Percentiles rank a stretch among this genome's conserved stretches.
These are phyloP conservation scores for Ophiostoma populinum DNA, from an alignment of 2,329 filamentous ascomycete genomes.

Conservation along the genomic window DNA sequence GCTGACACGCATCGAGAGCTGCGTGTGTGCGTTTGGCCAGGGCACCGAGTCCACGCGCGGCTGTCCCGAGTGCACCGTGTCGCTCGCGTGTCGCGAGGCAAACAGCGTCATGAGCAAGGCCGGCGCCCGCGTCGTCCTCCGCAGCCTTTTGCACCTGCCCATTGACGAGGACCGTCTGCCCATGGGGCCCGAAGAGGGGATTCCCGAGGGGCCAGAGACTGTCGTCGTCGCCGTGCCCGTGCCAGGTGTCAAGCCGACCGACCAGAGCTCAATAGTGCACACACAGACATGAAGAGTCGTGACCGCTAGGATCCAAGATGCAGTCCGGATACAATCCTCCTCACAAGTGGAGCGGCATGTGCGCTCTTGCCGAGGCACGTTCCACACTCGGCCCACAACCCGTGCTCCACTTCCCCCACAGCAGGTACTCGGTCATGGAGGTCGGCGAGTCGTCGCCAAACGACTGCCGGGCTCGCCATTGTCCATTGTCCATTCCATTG, in stretches of 20 bases:
- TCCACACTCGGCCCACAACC: too few species aligned
- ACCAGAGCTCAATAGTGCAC: neutral
- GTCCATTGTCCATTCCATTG: too few species aligned
- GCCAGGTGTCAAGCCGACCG: constrained; percentile 14
- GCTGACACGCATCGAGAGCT: constrained; percentile 56
- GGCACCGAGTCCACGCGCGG: constrained; percentile 79
- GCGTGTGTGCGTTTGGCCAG: constrained; percentile 38
- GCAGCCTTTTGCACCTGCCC: constrained; percentile 53
- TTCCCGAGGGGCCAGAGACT: constrained; percentile 63
- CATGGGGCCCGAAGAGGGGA: constrained; percentile 61
- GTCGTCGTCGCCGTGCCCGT: constrained; percentile 59
- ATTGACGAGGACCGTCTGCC: constrained; percentile 74
- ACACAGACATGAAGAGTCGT: too few species aligned
- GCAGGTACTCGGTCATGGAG: too few species aligned
- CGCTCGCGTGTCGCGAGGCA: constrained; percentile 65
- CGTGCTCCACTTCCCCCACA: too few species aligned
- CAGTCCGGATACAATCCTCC: too few species aligned
- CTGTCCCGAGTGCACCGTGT: constrained; percentile 80
- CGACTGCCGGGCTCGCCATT: too few species aligned
- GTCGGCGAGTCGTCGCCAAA: too few species aligned
- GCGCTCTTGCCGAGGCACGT: too few species aligned
- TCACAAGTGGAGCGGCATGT: too few species aligned
- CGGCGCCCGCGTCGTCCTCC: constrained; percentile 66
- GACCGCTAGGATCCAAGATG: too few species aligned
- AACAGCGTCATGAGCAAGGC: constrained; percentile 93